Base-by-base conservation (phyloP, 257 asterid genomes). In the Scutellaria barbata region DNA sequence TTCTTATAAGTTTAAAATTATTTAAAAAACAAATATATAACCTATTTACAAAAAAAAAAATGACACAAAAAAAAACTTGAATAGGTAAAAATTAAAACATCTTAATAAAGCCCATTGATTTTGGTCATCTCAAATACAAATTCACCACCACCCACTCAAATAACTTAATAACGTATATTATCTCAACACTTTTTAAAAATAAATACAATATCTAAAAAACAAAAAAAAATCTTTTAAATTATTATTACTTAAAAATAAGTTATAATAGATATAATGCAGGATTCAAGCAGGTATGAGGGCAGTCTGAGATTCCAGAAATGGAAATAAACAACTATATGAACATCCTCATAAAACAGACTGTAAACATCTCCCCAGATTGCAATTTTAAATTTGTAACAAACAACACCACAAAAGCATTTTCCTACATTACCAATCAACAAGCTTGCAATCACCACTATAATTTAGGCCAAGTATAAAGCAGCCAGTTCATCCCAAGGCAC, bases 371-470 rank as follows among this genome's bases (percentile, higher is more conserved):
- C 50, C 60, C 76, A 68, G 59, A 55, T 40, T 40, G 66, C 73
- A 57, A 69, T 50, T 70, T 60, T 33, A 73, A 63, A 74, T 61
- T 74, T 39, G 65, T 43, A 61, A 60, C 69, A 61, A 64, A 58
- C 77, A 81, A 45, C 63, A 73, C 55, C 77, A 55, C 75, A 72
- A 69, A 47, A 72, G 62, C 59, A 66, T 43, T 73, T 73, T 59
- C 76, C 74, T 74, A 80, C 73, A 76, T 61, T 68, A 62, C 75
- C 76, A 78, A 77, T 63, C 79, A 80, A 82, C 80, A 72, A 77
- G 79, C 81, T 79, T 50, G 73, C 80, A 63, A 63, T 73, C 78
- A 75, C 63, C 79, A 78, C n/a, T 40, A 46, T 66, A 74, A 79
- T 55, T 61, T 75, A 72, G 76, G 74, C 74, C 80, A 17, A 75